Conservation (phyloP, 352 stramenopile genomes). For the Blastocystis sp. region DNA sequence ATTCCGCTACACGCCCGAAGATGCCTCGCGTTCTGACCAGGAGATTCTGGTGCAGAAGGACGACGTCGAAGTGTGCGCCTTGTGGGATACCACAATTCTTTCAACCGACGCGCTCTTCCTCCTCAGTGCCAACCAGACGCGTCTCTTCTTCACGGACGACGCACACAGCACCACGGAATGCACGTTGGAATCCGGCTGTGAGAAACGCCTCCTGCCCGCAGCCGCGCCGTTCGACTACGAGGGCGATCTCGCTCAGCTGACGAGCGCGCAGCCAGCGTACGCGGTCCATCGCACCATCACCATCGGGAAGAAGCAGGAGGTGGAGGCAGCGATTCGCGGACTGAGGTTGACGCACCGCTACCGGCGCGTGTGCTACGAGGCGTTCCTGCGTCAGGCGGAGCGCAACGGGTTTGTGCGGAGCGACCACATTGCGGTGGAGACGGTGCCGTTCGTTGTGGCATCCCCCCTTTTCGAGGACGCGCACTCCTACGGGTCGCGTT, state of each 20-base stretch:
- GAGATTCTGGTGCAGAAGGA: not conserved
- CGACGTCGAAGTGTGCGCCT: slow-evolving; percentile 1
- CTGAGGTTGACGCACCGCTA: not conserved
- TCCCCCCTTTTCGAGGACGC: slow-evolving; percentile 7
- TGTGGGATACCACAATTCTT: not conserved
- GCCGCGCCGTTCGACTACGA: not conserved
- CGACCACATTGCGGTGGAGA: not conserved
- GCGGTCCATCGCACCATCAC: not conserved
- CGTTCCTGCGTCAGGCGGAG: not conserved
- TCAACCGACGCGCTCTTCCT: too few species aligned
- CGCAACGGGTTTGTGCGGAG: not conserved
- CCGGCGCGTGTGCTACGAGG: slow-evolving; percentile 7
- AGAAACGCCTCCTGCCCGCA: not conserved
- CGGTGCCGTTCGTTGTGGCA: slow-evolving; percentile 6
- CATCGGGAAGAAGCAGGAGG: not conserved
- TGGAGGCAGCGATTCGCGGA: slow-evolving; percentile 16
- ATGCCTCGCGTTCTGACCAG: not conserved
- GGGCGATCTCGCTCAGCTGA: not conserved
- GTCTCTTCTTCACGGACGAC: not conserved
- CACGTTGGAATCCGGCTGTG: not conserved
- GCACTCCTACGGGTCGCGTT: not conserved
- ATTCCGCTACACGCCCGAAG: slow-evolving; percentile 30
- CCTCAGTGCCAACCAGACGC: not conserved
- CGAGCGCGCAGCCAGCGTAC: not conserved
- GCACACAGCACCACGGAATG: not conserved